These are phyloP conservation scores for Botrytis squamosa DNA, from an alignment of 2,329 filamentous ascomycete genomes.

Conservation along the genomic window DNA sequence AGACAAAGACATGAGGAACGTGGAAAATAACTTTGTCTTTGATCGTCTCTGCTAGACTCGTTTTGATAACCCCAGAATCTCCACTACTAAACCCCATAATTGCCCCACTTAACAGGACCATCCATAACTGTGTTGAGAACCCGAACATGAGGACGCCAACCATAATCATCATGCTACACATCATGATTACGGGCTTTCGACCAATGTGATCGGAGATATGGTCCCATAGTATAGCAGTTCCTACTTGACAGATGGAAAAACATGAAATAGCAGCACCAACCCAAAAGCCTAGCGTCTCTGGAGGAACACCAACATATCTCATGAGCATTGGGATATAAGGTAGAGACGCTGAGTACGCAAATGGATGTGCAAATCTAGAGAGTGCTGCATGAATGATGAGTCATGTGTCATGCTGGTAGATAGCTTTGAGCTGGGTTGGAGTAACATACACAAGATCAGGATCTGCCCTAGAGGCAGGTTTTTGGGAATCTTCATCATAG, in stretches of 20 bases:
- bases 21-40: background rate
- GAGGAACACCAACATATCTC: background rate
- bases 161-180: slow-evolving; percentile 63
- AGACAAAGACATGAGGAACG: background rate
- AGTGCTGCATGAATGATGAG: background rate
- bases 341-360: background rate
- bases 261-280: slow-evolving; percentile 40
- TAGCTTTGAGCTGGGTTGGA: background rate
- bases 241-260: slow-evolving; percentile 78
- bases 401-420: background rate
- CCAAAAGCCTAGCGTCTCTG: slow-evolving; percentile 1
- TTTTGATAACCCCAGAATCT: slow-evolving; percentile 71
- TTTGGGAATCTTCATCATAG: slow-evolving; percentile 6
- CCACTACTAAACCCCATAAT: slow-evolving; percentile 74
- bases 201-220: slow-evolving; percentile 65
- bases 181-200: slow-evolving; percentile 73
- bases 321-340: slow-evolving; percentile 12
- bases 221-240: slow-evolving; percentile 82
- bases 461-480: slow-evolving; percentile 1
- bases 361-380: slow-evolving; percentile 19
- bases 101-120: slow-evolving; percentile 62
- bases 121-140: slow-evolving; percentile 59
- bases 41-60: slow-evolving; percentile 71
- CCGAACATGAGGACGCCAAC: slow-evolving; percentile 66
- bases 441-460: slow-evolving; percentile 7